A percentile compares a stretch with the other conserved stretches of the same genome.
These are phyloP conservation scores for Arthrobotrys megalospora DNA, from an alignment of 2,329 filamentous ascomycete species.

Conservation along the genomic window DNA sequence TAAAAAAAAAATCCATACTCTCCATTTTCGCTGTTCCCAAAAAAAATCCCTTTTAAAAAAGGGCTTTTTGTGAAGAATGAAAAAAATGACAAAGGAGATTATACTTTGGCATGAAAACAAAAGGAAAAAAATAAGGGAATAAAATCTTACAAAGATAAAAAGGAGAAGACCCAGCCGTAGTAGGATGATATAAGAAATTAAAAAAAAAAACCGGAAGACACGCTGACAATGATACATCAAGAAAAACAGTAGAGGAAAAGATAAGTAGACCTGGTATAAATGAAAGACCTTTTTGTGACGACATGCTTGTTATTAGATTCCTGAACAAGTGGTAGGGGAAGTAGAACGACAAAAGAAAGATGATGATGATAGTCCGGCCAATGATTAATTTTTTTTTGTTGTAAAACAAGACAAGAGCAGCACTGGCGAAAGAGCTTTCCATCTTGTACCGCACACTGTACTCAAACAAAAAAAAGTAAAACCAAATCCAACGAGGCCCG, in stretches of 20 bases:
- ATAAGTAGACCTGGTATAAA: slow-evolving; percentile 49
- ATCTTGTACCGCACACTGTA: slow-evolving; percentile 9
- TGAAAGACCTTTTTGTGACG: slow-evolving; percentile 57
- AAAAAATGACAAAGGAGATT: slow-evolving; percentile 16
- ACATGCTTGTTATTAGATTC: slow-evolving; percentile 58
- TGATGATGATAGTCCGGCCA: slow-evolving; percentile 23
- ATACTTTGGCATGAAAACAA: slow-evolving; percentile 23
- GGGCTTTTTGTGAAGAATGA: slow-evolving; percentile 20
- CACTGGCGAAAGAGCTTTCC: slow-evolving; percentile 12
- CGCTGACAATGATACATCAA: slow-evolving; percentile 61
- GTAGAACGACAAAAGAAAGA: slow-evolving; percentile 39
- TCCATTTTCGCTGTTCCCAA: slow-evolving; percentile 25
- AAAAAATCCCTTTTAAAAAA: neutral
- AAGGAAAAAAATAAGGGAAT: slow-evolving; percentile 19
- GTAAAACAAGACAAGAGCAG: slow-evolving; percentile 22
- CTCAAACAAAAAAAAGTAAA: slow-evolving; percentile 37
- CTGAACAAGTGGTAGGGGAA: slow-evolving; percentile 55
- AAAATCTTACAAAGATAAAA: slow-evolving; percentile 56
- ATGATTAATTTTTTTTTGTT: slow-evolving; percentile 20
- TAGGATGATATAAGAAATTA: slow-evolving; percentile 49
- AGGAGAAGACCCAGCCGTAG: slow-evolving; percentile 51
- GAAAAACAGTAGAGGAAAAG: slow-evolving; percentile 21
- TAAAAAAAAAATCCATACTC: slow-evolving; percentile 54
- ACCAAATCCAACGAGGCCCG: slow-evolving; percentile 32
- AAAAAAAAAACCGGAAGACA: slow-evolving; percentile 50